Evolutionary conservation across 208 protist species (phyloP), one percentile per base, ranked within the genome.

Genomic region (Borovskyia barvae): DNA sequence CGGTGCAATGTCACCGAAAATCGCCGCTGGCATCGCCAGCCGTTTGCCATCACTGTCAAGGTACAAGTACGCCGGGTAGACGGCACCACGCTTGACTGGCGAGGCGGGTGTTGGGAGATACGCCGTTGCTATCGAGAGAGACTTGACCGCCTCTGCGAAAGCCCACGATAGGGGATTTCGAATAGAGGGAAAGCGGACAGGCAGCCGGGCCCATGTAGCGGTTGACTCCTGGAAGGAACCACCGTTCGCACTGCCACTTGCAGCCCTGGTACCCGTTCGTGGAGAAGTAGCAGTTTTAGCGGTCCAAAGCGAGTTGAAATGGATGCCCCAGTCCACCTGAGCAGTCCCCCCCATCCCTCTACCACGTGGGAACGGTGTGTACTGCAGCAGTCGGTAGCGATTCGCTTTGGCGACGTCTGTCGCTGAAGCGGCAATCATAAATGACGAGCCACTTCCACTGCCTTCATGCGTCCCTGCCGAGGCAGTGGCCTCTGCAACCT

Each of bases 101-200:
- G 32, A 30, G 11, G 43, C 45, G 1, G 39, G 7, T 11, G 66
- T 66, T 15, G 70, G 20, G 19, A 68, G 20, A 39, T 76, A 55
- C 17, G 66, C 45, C 2, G 67, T 47, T n/a, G 43, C 57, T n/a
- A 66, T 19, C 14, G 47, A 32, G 3, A 30, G 8, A 15, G n/a
- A 29, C 26, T 42, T 56, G 9, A 52, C 77, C 12, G 81, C 62
- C 22, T 87, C 79, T n/a, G 69, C 66, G 62, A 89, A 92, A 9
- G 69, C 77, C 80, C 80, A 87, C 26, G 85, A 84, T 2, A 89
- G 65, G 5, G 82, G 82, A 55, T 73, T 87, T 49, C 76, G 68
- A 14, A 53, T 41, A 2, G 30, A 25, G 5, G 76, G 22, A 46
- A 83, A 69, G 33, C 51, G 37, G 47, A 75, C 51, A 3, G 75